Evolutionary conservation across 164 flowering plant species (phyloP).

Genomic region (Buxus sempervirens): DNA sequence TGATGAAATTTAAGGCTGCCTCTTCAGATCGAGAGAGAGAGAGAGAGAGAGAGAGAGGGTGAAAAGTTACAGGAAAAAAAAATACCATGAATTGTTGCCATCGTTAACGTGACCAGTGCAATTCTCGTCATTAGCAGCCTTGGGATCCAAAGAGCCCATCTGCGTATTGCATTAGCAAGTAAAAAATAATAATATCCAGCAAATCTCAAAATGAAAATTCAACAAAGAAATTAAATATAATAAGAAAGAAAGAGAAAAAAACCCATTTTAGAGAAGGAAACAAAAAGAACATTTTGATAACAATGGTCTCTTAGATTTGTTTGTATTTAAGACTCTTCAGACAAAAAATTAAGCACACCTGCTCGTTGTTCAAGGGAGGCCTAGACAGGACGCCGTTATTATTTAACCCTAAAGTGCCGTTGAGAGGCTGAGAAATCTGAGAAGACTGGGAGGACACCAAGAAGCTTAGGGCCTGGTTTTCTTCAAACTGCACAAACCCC

Average conservation of each 20-base stretch:
- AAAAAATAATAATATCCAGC: not conserved
- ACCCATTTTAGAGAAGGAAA: not conserved
- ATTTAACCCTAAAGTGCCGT: conserved; percentile 26
- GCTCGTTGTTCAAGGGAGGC: conserved; percentile 37
- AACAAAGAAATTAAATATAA: not conserved
- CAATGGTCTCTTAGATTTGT: not conserved
- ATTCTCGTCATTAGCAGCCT: conserved; percentile 43
- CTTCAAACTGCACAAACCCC: conserved; percentile 58
- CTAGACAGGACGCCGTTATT: conserved; percentile 21
- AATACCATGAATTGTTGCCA: conserved; percentile 56
- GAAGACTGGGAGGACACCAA: conserved; percentile 28
- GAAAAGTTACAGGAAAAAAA: not conserved
- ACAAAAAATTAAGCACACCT: conserved; percentile 20
- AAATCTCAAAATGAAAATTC: not conserved
- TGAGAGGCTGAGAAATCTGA: conserved; percentile 28
- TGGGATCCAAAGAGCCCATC: conserved; percentile 46
- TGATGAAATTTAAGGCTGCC: not conserved
- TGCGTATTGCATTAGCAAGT: conserved; percentile 6
- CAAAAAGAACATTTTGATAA: not conserved
- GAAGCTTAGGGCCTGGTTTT: conserved; percentile 48
- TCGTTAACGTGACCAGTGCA: conserved; percentile 40
- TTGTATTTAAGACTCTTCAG: not conserved
- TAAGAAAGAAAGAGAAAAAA: not conserved
- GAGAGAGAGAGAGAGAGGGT: conserved; percentile 12
- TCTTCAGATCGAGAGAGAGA: conserved; percentile 7